phyloP scores from a whole-genome alignment of 331 rosid genomes.

The Quercus lobata region DNA sequence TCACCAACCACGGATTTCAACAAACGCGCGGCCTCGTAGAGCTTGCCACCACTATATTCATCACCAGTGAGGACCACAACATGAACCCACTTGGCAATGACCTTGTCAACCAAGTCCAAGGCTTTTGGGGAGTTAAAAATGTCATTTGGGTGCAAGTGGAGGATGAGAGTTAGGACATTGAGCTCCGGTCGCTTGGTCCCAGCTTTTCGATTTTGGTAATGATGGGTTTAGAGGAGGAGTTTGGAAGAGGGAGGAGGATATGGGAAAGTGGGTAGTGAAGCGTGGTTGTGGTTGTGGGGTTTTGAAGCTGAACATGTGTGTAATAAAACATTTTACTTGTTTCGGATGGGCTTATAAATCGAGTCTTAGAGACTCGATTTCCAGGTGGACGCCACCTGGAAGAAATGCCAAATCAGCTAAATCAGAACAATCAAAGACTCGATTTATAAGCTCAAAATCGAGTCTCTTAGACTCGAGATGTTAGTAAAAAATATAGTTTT shows the following conservation, averaged over 20 bases:
- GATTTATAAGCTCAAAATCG: no score
- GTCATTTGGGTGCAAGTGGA: constrained; percentile 54
- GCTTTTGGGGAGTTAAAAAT: constrained; percentile 34
- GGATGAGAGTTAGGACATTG: constrained; percentile 56
- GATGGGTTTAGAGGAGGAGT: constrained; percentile 35
- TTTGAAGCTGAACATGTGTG: neutral
- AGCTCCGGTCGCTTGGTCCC: constrained; percentile 87
- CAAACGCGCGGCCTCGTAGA: constrained; percentile 78
- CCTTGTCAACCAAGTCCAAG: constrained; percentile 50
- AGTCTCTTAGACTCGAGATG: no score
- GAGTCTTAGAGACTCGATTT: no score
- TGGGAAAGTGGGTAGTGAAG: constrained; percentile 11
- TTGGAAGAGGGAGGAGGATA: constrained; percentile 27
- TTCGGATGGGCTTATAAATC: no score
- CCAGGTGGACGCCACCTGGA: no score
- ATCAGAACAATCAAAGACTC: no score
- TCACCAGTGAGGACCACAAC: constrained; percentile 52
- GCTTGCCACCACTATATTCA: constrained; percentile 52
- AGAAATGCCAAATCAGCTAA: no score
- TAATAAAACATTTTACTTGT: no score
- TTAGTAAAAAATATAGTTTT: no score
- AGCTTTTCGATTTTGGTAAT: constrained; percentile 40
- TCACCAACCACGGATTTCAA: constrained; percentile 64
- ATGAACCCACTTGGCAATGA: constrained; percentile 67
- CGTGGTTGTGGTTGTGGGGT: constrained; percentile 8